Base-by-base conservation (phyloP, 371 early-diverging fungal species). In the Zopfochytrium polystomum region DNA sequence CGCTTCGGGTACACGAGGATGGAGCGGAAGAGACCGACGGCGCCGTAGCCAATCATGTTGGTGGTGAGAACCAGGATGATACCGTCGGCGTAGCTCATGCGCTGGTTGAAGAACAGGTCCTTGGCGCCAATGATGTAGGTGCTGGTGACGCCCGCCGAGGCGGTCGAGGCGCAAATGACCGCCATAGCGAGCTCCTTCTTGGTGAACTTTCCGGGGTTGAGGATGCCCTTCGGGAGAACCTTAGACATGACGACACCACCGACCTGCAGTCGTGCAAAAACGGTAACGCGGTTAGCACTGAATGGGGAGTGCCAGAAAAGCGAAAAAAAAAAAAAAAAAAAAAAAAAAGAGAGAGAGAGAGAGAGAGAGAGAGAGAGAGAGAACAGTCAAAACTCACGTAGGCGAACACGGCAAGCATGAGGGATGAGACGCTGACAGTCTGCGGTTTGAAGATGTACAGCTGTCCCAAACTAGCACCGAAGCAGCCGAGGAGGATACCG, bases 141-240 rank as follows among this genome's bases (percentile, higher is more conserved):
- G 31, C 51, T 9, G 25, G 32, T 20, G 20, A 32, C 59, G 27
- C 29, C 49, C 34, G 7, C 35, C 6, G 22, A 27, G 25, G 51
- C 59, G 1, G 59, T 59, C 7, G 45, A 7, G n/a, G 59, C 59
- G 15, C 34, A 15, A 32, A 50, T 59, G 26, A 50, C 49, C 46
- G 90, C 84, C 29, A 92, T 68, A 23, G 86, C 88, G 60, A 90
- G 91, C 72, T 93, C 93, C 73, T 93, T 93, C 68, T 90, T 83
- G 62, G 83, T 84, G 76, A 93, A 93, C 1, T 90, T 89, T 4
- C 92, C 91, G 2, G 93, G 91, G 46, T 93, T 93, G 62, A 85
- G 81, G 46, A 66, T 48, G 20, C 68, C 66, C 22, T 34, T 31
- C 58, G 72, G 69, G 20, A 80, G 76, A 15, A 58, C 54, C 53